Base-by-base conservation (phyloP, 2,329 filamentous ascomycete species). In the Botryotinia narcissicola region DNA sequence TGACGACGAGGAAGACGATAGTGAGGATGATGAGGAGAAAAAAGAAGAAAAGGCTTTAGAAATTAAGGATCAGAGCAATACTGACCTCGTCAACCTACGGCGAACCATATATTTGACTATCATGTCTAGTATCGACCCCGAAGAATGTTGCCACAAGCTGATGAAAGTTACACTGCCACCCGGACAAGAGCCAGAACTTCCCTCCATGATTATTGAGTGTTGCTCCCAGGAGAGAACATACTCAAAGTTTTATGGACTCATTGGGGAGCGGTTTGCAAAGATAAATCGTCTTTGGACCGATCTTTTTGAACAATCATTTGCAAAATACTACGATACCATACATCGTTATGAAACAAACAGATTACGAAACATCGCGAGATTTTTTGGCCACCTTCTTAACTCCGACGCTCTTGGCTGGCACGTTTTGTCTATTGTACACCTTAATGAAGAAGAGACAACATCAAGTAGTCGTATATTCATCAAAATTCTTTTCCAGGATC, bases 41-140 rank as follows among this genome's bases (percentile, higher is more conserved):
- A 87, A 92, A 75, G 91, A 96, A 81, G 90, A 93, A 76, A 92
- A 92, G 80, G 92, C 92, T 32, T 87, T 98, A 82, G 96, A 99
- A 82, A 97, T 99, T 85, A 97, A 98, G 83, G 96, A 99, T 80
- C 94, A 97, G 84, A 97, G 92, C 76, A 99, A 99, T 80, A 95
- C 95, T 0, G 95, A 99, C 82, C 87, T 99, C 22, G 94, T 98
- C 81, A 97, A 97, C 80, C 86, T 99, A 69, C 92, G 96, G 74
- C 90, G 94, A 79, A 97, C 93, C 10, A 99, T 98, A 78, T 99
- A 99, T 82, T 87, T 99, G 75, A 99, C 95, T 18, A 97, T 99
- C 82, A 97, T 97, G 93, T 97, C 93, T 57, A 96, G 93, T 79
- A 93, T 96, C 77, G 94, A 97, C 74, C 97, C 97, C 73, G 96